Conservation (phyloP, 495 filamentous ascomycete genomes). For the Neurospora sp. region DNA sequence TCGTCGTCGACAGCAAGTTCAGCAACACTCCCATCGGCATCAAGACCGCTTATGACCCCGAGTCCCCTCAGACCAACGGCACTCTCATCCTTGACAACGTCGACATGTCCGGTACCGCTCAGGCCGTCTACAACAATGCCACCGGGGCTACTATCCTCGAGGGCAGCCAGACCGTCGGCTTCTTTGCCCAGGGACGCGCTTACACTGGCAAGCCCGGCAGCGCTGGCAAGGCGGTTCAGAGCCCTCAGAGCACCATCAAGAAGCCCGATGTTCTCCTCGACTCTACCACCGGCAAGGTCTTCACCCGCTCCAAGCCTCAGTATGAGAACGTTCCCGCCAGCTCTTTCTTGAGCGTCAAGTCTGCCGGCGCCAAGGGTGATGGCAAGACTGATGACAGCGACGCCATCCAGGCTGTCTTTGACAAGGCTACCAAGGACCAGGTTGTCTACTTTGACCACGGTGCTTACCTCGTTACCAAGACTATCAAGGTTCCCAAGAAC, state of each 20-base stretch:
- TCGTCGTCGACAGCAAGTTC: slow-evolving; percentile 72
- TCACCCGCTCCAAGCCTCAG: slow-evolving; percentile 63
- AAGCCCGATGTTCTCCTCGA: slow-evolving; percentile 53
- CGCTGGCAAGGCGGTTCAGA: slow-evolving; percentile 40
- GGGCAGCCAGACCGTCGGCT: slow-evolving; percentile 60
- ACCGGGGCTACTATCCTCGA: slow-evolving; percentile 52
- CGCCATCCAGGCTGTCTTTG: slow-evolving; percentile 60
- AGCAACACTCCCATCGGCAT: slow-evolving; percentile 64
- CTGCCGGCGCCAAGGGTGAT: slow-evolving; percentile 70
- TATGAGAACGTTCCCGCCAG: slow-evolving; percentile 50
- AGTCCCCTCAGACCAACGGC: slow-evolving; percentile 55
- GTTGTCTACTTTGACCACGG: slow-evolving; percentile 91
- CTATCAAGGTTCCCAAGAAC: slow-evolving; percentile 70
- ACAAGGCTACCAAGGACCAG: slow-evolving; percentile 48
- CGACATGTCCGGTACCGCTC: slow-evolving; percentile 49
- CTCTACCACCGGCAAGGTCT: slow-evolving; percentile 40
- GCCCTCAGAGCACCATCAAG: slow-evolving; percentile 32
- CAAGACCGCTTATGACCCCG: slow-evolving; percentile 59
- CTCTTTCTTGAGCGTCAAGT: slow-evolving; percentile 66
- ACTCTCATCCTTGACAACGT: slow-evolving; percentile 82
- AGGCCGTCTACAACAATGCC: slow-evolving; percentile 44
- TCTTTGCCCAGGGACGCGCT: slow-evolving; percentile 65
- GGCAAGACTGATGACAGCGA: slow-evolving; percentile 58
- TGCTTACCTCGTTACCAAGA: slow-evolving; percentile 74
- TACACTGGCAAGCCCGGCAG: slow-evolving; percentile 41